Evolutionary conservation across 2,329 filamentous ascomycete species (phyloP).

Genomic region (Aspergillus luchuensis): DNA sequence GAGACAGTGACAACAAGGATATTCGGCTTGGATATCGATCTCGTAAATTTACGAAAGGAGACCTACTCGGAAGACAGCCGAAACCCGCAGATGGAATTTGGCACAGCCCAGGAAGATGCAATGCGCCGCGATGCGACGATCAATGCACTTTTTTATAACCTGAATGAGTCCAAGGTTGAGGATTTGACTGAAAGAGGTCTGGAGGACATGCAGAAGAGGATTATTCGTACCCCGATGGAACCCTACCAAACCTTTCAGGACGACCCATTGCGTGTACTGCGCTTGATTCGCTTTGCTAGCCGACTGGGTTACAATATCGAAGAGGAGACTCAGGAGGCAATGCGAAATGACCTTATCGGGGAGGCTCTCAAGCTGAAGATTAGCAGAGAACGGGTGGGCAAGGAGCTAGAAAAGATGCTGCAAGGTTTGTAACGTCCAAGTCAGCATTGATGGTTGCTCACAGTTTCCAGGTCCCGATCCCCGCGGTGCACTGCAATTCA

Average conservation of each 20-base stretch:
- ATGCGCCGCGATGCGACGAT: constrained; percentile 87
- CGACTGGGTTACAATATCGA: constrained; percentile 80
- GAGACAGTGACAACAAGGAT: constrained; percentile 87
- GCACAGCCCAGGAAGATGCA: constrained; percentile 87
- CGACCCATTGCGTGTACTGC: constrained; percentile 83
- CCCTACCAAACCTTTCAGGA: constrained; percentile 93
- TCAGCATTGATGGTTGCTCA: not conserved
- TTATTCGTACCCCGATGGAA: constrained; percentile 83
- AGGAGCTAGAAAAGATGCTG: constrained; percentile 90
- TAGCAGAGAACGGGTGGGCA: constrained; percentile 82
- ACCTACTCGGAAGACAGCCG: constrained; percentile 86
- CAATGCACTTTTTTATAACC: constrained; percentile 94
- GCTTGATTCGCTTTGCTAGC: constrained; percentile 87
- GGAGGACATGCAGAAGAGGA: constrained; percentile 68
- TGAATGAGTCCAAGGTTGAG: constrained; percentile 76
- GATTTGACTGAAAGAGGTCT: constrained; percentile 79
- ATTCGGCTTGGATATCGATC: constrained; percentile 84
- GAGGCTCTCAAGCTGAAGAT: constrained; percentile 83
- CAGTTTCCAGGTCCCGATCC: constrained; percentile 40
- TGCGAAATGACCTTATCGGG: constrained; percentile 78
- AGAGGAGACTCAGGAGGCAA: constrained; percentile 65
- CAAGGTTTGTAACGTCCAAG: constrained; percentile 56
- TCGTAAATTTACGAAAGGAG: constrained; percentile 92
- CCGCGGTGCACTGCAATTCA: constrained; percentile 39
- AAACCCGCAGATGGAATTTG: constrained; percentile 91